Conservation (phyloP, 2,329 filamentous ascomycete species). For the Xylariaceae sp. region DNA sequence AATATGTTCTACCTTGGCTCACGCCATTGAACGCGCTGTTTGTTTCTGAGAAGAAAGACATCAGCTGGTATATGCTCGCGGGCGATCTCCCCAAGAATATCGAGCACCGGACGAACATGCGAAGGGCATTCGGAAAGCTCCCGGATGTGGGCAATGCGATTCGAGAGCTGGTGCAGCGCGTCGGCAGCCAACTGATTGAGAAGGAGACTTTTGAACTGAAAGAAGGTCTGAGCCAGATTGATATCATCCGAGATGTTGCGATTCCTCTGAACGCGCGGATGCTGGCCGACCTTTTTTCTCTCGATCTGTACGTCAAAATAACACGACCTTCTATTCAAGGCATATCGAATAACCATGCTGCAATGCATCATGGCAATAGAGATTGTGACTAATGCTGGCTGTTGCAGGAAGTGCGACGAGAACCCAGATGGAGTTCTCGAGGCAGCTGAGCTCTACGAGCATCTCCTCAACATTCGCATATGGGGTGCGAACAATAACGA, state of each 20-base stretch:
- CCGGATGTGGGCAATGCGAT: slow-evolving; percentile 33
- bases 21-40: slow-evolving; percentile 30
- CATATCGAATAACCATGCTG: no score
- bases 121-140: slow-evolving; percentile 34
- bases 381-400: no score
- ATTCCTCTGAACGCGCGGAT: slow-evolving; percentile 57
- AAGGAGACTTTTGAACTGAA: slow-evolving; percentile 37
- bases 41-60: slow-evolving; percentile 36
- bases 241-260: slow-evolving; percentile 51
- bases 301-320: slow-evolving; percentile 37
- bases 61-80: slow-evolving; percentile 39
- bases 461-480: slow-evolving; percentile 42
- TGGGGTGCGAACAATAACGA: slow-evolving; percentile 49
- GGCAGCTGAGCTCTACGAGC: slow-evolving; percentile 40
- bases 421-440: slow-evolving; percentile 49
- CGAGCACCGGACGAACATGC: slow-evolving; percentile 31
- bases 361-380: no score
- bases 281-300: slow-evolving; percentile 55
- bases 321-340: no score
- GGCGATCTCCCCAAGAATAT: slow-evolving; percentile 34
- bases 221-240: slow-evolving; percentile 39
- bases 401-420: slow-evolving; percentile 47
- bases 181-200: slow-evolving; percentile 39
- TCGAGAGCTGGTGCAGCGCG: slow-evolving; percentile 32
- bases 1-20: slow-evolving; percentile 36